A percentile compares a stretch with the other conserved stretches of the same genome.
Evolutionary conservation across 345 rosid species (phyloP).

Genomic region (Abelmoschus esculentus): DNA sequence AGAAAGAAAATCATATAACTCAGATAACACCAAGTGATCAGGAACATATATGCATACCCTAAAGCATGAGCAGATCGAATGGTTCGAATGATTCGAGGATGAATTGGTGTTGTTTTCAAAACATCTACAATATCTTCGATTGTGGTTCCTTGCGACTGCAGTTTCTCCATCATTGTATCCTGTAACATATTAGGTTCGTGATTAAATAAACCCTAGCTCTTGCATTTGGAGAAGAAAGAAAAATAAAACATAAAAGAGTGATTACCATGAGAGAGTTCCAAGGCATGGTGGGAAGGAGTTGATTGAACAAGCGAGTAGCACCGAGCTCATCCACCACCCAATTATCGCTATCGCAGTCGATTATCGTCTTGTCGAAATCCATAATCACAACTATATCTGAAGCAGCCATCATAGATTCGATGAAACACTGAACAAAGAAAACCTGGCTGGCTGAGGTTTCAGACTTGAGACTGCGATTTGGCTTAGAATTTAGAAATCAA

Average conservation of each 20-base stretch:
- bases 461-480: conserved; percentile 31
- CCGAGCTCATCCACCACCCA: conserved; percentile 74
- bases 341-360: conserved; percentile 81
- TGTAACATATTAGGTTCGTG: conserved; percentile 22
- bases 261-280: conserved; percentile 84
- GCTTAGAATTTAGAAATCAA: background rate
- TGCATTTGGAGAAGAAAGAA: too few species aligned
- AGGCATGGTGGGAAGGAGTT: conserved; percentile 82
- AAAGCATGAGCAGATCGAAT: conserved; percentile 8
- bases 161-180: conserved; percentile 74
- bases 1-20: background rate
- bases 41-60: conserved; percentile 35
- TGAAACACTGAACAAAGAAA: background rate
- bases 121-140: conserved; percentile 45
- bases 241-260: background rate
- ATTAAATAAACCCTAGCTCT: background rate
- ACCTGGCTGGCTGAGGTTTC: background rate
- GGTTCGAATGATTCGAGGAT: background rate
- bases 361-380: conserved; percentile 77
- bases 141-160: conserved; percentile 52
- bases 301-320: conserved; percentile 58
- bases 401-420: conserved; percentile 17
- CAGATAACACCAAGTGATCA: background rate
- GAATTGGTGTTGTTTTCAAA: conserved; percentile 15
- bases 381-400: conserved; percentile 45